Base-by-base conservation (phyloP, 129 eudicot species). In the Artemisia annua region DNA sequence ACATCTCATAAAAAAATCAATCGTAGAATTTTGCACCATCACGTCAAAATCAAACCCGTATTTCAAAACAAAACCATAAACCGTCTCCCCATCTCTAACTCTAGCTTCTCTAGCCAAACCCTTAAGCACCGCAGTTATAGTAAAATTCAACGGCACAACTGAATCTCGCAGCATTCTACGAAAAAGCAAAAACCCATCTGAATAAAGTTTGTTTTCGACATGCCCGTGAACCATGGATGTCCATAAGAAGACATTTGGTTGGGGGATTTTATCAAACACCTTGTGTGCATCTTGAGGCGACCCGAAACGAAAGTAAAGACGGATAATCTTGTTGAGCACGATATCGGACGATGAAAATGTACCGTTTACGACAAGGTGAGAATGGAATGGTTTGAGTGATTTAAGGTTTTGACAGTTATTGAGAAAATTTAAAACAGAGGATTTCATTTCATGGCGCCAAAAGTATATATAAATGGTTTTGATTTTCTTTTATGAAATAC, bases 201-300 rank as follows among this genome's bases (percentile, higher is more conserved):
- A 52, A 50, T 63, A 69, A 17, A 68, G 67, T 50, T 61, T 63
- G 73, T 70, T 80, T 70, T 82, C 81, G n/a, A 85, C 79, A 53
- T 72, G 53, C 19, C 90, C 90, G 70, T 85, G 90, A 62, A 85
- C 77, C 79, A 85, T 75, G 39, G 90, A 82, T n/a, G 90, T 82
- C 87, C 85, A 85, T 7, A 85, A 28, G 75, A 82, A 85, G 60
- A 77, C 75, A 80, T 84, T 84, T 80, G 83, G 88, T 77, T 84
- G 75, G 60, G 85, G 24, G 46, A 84, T 84, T 77, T 66, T 4
- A 44, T 77, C 81, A 16, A 84, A 84, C 80, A 77, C 56, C 60
- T 84, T 65, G 75, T 67, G 75, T 1, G 88, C 88, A 71, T 62
- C 72, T 11, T 63, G 17, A 4, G 58, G 8, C 9, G 75, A 69